Conservation (phyloP, 306 rosid genomes). For the Prunus davidiana region DNA sequence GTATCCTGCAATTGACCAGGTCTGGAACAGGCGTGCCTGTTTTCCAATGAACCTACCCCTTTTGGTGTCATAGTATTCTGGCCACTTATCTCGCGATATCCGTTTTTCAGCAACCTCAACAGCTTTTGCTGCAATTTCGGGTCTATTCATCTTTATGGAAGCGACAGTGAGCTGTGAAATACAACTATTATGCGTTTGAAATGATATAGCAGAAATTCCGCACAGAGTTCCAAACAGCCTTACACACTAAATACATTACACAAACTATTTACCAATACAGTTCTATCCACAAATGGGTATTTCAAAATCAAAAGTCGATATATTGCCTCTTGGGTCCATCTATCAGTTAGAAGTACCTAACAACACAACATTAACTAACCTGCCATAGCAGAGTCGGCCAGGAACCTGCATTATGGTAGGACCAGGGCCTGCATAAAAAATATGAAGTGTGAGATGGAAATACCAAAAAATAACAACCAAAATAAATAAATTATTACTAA, state of each 20-base stretch:
- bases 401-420: slow-evolving; percentile 84
- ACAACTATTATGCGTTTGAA: slow-evolving; percentile 6
- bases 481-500: not conserved
- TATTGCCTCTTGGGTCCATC: not conserved
- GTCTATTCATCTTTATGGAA: slow-evolving; percentile 79
- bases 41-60: slow-evolving; percentile 69
- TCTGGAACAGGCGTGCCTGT: slow-evolving; percentile 64
- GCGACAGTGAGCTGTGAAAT: slow-evolving; percentile 77
- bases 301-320: not conserved
- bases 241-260: not conserved
- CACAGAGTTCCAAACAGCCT: not conserved
- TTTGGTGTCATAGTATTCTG: slow-evolving; percentile 76
- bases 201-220: not conserved
- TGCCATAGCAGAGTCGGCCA: slow-evolving; percentile 96
- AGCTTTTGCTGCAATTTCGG: slow-evolving; percentile 70
- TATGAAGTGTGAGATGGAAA: slow-evolving; percentile 14
- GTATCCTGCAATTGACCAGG: slow-evolving; percentile 87
- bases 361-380: slow-evolving; percentile 40
- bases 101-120: slow-evolving; percentile 61
- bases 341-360: not conserved
- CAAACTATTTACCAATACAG: no score
- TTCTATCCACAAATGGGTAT: not conserved
- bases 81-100: slow-evolving; percentile 74
- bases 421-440: slow-evolving; percentile 75
- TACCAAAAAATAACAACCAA: not conserved